Conservation (phyloP, 805 yeast species). For the Monosporozyma aerobia region DNA sequence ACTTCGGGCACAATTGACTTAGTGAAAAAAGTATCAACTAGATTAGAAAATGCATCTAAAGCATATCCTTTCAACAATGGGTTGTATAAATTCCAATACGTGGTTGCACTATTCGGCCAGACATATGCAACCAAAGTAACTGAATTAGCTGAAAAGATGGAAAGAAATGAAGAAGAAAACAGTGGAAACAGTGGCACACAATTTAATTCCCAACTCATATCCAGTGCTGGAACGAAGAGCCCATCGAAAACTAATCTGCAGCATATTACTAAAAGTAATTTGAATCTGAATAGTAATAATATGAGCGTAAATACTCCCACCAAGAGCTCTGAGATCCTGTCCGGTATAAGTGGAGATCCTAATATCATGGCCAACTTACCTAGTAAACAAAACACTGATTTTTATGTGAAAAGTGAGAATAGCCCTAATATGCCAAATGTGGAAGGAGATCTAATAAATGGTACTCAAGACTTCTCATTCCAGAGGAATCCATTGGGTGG, state of each 20-base stretch:
- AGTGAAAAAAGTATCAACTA: conserved; percentile 18
- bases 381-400: background rate
- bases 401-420: background rate
- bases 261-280: background rate
- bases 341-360: background rate
- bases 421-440: background rate
- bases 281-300: background rate
- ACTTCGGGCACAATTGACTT: conserved; percentile 37
- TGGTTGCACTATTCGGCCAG: conserved; percentile 49
- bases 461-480: background rate
- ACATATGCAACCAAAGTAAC: conserved; percentile 50
- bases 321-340: background rate
- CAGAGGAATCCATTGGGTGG: background rate
- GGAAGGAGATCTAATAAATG: background rate
- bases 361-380: background rate
- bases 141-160: conserved; percentile 9
- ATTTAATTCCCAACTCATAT: conserved; percentile 2
- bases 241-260: background rate
- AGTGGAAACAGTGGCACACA: background rate
- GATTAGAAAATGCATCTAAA: conserved; percentile 23
- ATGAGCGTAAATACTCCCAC: background rate
- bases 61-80: conserved; percentile 40
- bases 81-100: conserved; percentile 44
- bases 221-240: background rate
- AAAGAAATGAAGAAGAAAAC: background rate